phyloP scores from a whole-genome alignment of 306 rosid genomes.

The Sicyos edulis region DNA sequence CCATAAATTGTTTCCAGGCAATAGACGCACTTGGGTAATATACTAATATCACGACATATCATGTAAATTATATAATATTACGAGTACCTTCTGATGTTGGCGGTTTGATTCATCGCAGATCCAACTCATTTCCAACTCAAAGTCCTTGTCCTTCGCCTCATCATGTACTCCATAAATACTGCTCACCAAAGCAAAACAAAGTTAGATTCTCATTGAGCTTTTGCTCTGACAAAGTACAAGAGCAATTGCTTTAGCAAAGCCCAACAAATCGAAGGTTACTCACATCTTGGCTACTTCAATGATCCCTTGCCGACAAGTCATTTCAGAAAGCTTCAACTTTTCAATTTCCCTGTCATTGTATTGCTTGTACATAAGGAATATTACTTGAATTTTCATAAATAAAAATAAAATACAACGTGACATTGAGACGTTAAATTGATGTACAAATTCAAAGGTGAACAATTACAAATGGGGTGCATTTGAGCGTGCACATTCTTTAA shows the following conservation, averaged over 20 bases:
- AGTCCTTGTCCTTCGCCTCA: constrained; percentile 95
- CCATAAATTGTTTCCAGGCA: too few relatives aligned
- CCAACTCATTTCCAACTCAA: constrained; percentile 96
- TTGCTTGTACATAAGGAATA: constrained; percentile 16
- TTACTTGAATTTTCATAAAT: constrained; percentile 8
- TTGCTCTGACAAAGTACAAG: constrained; percentile 3
- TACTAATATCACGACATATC: not conserved
- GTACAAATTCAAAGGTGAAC: not conserved
- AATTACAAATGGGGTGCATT: not conserved
- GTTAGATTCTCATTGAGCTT: constrained; percentile 12
- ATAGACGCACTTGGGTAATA: not conserved
- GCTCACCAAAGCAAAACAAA: constrained; percentile 17
- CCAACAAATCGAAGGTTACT: constrained; percentile 28
- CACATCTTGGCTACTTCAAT: constrained; percentile 97
- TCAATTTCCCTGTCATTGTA: constrained; percentile 80
- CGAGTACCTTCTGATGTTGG: constrained; percentile 72
- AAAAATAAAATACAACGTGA: not conserved
- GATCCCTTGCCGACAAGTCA: constrained; percentile 94
- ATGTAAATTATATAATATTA: not conserved
- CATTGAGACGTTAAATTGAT: not conserved
- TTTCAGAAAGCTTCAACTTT: constrained; percentile 79
- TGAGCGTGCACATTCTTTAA: not conserved
- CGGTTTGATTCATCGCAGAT: constrained; percentile 95
- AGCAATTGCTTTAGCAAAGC: not conserved
- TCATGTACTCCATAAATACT: constrained; percentile 96